Evolutionary conservation across 148 eudicot species (phyloP).

Genomic region (Oxyria digyna): DNA sequence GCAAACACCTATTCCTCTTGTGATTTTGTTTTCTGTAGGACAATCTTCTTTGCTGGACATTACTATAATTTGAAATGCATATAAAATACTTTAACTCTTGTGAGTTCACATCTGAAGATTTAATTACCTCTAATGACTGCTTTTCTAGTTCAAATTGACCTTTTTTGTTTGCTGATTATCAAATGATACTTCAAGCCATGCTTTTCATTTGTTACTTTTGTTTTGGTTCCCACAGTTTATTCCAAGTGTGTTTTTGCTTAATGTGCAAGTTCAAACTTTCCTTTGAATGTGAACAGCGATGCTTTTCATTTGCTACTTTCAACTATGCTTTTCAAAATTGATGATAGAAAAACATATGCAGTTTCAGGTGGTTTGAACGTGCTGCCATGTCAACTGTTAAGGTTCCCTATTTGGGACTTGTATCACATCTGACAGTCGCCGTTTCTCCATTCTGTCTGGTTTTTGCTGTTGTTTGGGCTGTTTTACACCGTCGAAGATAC

Average conservation of each 20-base stretch:
- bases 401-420: constrained; percentile 73
- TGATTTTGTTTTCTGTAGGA: too few species aligned
- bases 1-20: neutral
- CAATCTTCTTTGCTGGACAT: neutral
- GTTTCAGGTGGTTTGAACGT: constrained; percentile 87
- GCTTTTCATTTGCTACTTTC: too few species aligned
- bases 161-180: neutral
- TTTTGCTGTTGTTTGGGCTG: constrained; percentile 85
- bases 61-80: neutral
- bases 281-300: neutral
- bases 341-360: constrained; percentile 16
- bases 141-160: neutral
- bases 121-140: neutral
- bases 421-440: constrained; percentile 67
- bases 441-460: constrained; percentile 88
- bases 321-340: constrained; percentile 16
- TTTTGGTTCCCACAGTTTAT: neutral
- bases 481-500: constrained; percentile 41
- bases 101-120: neutral
- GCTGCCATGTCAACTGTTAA: constrained; percentile 60
- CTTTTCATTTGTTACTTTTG: neutral
- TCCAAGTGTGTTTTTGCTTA: neutral
- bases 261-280: neutral
- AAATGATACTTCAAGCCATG: neutral
- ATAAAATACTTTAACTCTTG: neutral